Evolutionary conservation across 139 green algal species (phyloP).

Genomic region (Chlamydomonas incerta): DNA sequence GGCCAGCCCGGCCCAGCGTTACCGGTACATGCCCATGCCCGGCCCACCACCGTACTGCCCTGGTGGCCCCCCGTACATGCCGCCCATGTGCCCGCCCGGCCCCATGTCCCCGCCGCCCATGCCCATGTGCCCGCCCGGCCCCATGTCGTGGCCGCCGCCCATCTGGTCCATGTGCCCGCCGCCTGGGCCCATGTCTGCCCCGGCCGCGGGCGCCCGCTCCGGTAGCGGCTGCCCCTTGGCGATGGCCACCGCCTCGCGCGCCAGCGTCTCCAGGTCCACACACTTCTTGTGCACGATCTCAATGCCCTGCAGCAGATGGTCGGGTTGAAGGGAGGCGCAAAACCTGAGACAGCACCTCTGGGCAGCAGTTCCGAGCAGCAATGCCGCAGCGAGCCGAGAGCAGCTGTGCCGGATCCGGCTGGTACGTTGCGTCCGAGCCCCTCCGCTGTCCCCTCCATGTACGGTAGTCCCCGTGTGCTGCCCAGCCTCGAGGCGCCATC

Average conservation of each 20-base stretch:
- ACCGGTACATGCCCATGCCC: too few species aligned
- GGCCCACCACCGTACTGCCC: neutral
- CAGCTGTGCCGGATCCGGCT: too few species aligned
- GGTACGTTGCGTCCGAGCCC: too few species aligned
- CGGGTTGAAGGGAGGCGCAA: too few species aligned
- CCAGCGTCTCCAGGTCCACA: slow-evolving; percentile 17
- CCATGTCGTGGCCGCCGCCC: slow-evolving; percentile 5
- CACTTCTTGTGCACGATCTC: slow-evolving; percentile 28
- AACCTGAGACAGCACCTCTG: neutral
- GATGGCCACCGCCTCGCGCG: neutral
- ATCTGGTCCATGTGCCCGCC: neutral
- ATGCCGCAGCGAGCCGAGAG: too few species aligned
- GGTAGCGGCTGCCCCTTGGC: slow-evolving; percentile 2
- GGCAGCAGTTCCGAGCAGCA: too few species aligned
- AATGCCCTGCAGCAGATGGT: neutral
- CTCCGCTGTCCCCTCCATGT: too few species aligned
- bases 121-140: neutral
- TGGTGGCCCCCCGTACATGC: too few species aligned
- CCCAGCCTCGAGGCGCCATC: too few species aligned
- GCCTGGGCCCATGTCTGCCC: neutral
- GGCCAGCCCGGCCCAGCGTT: too few species aligned
- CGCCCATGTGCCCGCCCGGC: neutral
- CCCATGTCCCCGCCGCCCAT: slow-evolving; percentile 1
- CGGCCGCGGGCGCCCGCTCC: neutral
- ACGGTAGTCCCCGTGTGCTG: too few species aligned